These are phyloP conservation scores for Meyerozyma sp. DNA, from an alignment of 1,139 yeast genomes.

Conservation along the genomic window DNA sequence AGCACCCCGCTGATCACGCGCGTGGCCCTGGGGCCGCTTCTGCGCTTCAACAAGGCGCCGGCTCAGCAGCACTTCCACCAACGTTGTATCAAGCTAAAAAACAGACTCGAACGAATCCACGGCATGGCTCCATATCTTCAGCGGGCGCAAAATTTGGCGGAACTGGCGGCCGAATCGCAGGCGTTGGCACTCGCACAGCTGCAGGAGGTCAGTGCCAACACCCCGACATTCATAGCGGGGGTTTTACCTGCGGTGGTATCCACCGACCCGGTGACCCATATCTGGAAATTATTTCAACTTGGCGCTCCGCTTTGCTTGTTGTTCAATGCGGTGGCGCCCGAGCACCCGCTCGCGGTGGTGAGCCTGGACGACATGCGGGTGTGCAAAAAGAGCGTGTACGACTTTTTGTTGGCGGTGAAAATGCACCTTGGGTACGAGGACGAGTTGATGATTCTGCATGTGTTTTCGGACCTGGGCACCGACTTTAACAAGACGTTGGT, in stretches of 20 bases:
- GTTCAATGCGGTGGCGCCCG: constrained; percentile 53
- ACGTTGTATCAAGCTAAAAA: neutral
- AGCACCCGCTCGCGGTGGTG: constrained; percentile 42
- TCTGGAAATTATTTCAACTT: constrained; percentile 84
- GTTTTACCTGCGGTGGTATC: constrained; percentile 65
- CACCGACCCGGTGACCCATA: constrained; percentile 88
- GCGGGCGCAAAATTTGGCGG: constrained; percentile 35
- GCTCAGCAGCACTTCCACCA: neutral
- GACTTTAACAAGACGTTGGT: constrained; percentile 69
- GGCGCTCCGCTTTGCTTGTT: constrained; percentile 90
- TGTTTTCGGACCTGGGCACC: constrained; percentile 76
- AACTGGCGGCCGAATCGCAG: constrained; percentile 66
- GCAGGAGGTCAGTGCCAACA: constrained; percentile 18
- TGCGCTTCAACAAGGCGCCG: constrained; percentile 1
- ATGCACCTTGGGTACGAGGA: constrained; percentile 60
- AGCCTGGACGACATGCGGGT: constrained; percentile 75
- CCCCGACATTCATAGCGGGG: constrained; percentile 68
- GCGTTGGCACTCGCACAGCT: constrained; percentile 53
- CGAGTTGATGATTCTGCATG: constrained; percentile 74
- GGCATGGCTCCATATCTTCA: constrained; percentile 1
- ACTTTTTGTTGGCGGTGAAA: constrained; percentile 84
- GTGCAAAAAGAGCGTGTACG: constrained; percentile 87
- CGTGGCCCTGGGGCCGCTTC: neutral
- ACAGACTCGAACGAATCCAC: neutral
- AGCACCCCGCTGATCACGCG: neutral